Base-by-base conservation (phyloP, 2,329 filamentous ascomycete species). In the Arthrobotrys sphaeroides region DNA sequence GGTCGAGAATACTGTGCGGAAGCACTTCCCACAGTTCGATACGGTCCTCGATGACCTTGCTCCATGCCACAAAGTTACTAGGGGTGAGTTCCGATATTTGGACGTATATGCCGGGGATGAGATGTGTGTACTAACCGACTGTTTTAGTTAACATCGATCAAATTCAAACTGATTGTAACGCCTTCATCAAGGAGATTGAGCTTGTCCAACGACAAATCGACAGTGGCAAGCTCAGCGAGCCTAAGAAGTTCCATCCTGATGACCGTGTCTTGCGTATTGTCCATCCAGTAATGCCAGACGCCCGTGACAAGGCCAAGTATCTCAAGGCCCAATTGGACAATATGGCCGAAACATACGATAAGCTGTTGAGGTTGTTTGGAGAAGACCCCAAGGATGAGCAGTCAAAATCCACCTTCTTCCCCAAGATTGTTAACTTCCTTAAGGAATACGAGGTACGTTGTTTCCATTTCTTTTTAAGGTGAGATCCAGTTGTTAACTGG, bases 221-320 rank as follows among this genome's bases (percentile, higher is more conserved):
- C 83, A 91, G 90, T 33, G 95, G 95, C 80, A 98, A 97, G 82
- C 85, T 99, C 77, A 97, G 93, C 81, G 95, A 99, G 81, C 91
- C 94, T 47, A 97, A 95, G 86, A 96, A 94, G 80, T 99, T 99
- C 86, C 95, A 99, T 81, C 94, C 95, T 16, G 92, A 98, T 83
- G 95, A 99, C 82, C 92, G 95, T 75, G 94, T 98, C 45, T 91
- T 90, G 77, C 92, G 96, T 83, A 87, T 98, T 33, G 94, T 97
- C 66, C 93, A 97, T 83, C 88, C 94, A 60, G 90, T 88, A 78
- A 98, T 99, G 94, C 98, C 97, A 85, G 95, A 99, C 78, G 95
- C 95, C 18, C 86, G 95, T 77, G 88, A 94, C 80, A 99, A 98
- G 85, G 93, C 95, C 1, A 94, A 97, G 83, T 95, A 98, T 84